A percentile compares a stretch with the other conserved stretches of the same genome.
These are phyloP conservation scores for Dipteronia sinensis DNA, from an alignment of 345 rosid genomes.

Conservation along the genomic window DNA sequence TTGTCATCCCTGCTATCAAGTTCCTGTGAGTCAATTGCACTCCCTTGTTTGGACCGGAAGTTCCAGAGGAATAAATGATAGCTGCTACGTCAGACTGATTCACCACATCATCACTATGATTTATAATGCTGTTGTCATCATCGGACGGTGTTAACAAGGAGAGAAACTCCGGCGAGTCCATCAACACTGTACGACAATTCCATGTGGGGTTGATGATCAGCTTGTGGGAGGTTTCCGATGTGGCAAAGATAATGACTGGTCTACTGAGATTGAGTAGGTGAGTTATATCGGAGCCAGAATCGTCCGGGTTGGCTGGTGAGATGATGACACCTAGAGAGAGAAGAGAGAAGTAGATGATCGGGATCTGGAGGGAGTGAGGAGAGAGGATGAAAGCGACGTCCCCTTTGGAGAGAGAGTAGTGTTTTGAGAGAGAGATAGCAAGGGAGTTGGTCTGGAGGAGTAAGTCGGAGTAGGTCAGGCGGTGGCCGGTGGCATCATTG, in stretches of 20 bases:
- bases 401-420: conserved; percentile 41
- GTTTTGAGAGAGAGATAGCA: conserved; percentile 37
- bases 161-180: conserved; percentile 76
- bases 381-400: conserved; percentile 72
- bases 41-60: conserved; percentile 80
- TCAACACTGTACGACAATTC: conserved; percentile 24
- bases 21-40: conserved; percentile 73
- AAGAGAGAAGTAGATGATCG: conserved; percentile 71
- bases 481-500: conserved; percentile 41
- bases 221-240: conserved; percentile 51
- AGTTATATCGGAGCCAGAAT: conserved; percentile 52
- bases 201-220: conserved; percentile 42
- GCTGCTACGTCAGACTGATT: conserved; percentile 36
- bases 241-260: conserved; percentile 77
- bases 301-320: conserved; percentile 70
- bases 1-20: conserved; percentile 32
- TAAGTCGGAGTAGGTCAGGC: conserved; percentile 51
- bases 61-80: conserved; percentile 81
- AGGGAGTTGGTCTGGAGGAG: conserved; percentile 49
- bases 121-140: too few relatives aligned
- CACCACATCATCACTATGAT: too few relatives aligned
- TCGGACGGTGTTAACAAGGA: conserved; percentile 25
- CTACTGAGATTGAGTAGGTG: conserved; percentile 55
- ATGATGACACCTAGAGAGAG: conserved; percentile 68
- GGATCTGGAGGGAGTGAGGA: conserved; percentile 65